phyloP scores from a whole-genome alignment of 1,284 basidiomycete genomes.

The Porodaedalea pini region DNA sequence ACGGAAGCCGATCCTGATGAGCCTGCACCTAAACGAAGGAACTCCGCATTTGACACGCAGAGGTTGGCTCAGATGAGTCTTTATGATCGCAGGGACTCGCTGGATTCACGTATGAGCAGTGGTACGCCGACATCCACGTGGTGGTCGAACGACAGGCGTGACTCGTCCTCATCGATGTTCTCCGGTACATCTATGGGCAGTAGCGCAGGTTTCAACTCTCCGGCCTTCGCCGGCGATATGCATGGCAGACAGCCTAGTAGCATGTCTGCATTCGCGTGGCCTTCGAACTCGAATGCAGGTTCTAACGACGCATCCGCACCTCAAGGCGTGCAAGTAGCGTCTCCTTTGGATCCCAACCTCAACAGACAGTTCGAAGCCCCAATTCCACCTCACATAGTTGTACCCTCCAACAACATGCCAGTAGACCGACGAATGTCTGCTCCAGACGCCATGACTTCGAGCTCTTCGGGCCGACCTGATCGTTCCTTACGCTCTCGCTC shows the following conservation, averaged over 20 bases:
- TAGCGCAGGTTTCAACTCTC: slow-evolving; percentile 41
- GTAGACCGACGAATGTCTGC: slow-evolving; percentile 72
- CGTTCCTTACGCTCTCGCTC: slow-evolving; percentile 58
- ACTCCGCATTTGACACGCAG: slow-evolving; percentile 72
- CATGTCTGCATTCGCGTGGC: slow-evolving; percentile 70
- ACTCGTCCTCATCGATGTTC: slow-evolving; percentile 65
- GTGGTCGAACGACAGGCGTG: slow-evolving; percentile 66
- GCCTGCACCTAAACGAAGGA: slow-evolving; percentile 74
- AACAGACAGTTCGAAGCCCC: slow-evolving; percentile 37
- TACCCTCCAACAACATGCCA: slow-evolving; percentile 54
- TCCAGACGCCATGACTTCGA: slow-evolving; percentile 49
- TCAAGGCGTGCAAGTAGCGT: slow-evolving; percentile 37
- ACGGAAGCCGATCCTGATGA: slow-evolving; percentile 55
- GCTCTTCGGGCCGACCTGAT: slow-evolving; percentile 43
- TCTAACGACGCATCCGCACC: slow-evolving; percentile 39
- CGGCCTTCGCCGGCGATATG: slow-evolving; percentile 62
- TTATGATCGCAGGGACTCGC: slow-evolving; percentile 70
- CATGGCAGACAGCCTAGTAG: slow-evolving; percentile 58
- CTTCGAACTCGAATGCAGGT: slow-evolving; percentile 45
- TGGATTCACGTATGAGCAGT: slow-evolving; percentile 53
- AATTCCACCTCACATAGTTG: slow-evolving; percentile 39
- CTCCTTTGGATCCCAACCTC: slow-evolving; percentile 38
- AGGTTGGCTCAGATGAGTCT: slow-evolving; percentile 67
- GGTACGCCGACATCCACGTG: slow-evolving; percentile 35
- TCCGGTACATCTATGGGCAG: slow-evolving; percentile 57